phyloP scores from a whole-genome alignment of 805 yeast species.

The Candida suzukii region DNA sequence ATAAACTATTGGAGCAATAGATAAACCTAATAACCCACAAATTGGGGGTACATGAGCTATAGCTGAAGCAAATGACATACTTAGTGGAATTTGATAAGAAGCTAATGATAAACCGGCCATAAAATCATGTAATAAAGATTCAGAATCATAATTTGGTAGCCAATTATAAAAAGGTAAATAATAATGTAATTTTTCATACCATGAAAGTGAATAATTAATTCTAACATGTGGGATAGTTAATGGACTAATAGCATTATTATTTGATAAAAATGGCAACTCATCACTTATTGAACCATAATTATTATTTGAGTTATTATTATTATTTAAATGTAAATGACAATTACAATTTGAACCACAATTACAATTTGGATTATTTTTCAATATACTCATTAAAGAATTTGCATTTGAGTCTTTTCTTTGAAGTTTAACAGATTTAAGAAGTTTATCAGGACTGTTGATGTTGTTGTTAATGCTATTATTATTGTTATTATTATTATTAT shows the following conservation, averaged over 20 bases:
- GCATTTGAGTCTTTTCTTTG: not conserved
- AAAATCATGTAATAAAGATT: slow-evolving; percentile 49
- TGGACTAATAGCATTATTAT: not conserved
- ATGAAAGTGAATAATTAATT: slow-evolving; percentile 2
- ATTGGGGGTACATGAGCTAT: slow-evolving; percentile 79
- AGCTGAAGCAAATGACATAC: slow-evolving; percentile 74
- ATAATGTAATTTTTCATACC: slow-evolving; percentile 38
- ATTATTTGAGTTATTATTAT: not conserved
- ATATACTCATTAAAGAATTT: not conserved
- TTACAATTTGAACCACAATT: not conserved
- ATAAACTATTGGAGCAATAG: slow-evolving; percentile 74
- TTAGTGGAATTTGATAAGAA: slow-evolving; percentile 84
- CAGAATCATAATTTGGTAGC: slow-evolving; percentile 44
- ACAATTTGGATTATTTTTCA: not conserved
- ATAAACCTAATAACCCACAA: slow-evolving; percentile 70
- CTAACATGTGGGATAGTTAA: slow-evolving; percentile 2
- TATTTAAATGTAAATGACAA: not conserved
- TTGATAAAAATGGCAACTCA: not conserved
- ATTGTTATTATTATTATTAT: not conserved
- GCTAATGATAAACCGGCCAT: slow-evolving; percentile 85
- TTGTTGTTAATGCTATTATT: not conserved
- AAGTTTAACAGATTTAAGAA: not conserved
- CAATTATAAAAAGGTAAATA: slow-evolving; percentile 64
- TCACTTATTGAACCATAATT: not conserved
- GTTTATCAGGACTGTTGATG: not conserved